Percentiles rank a stretch among this genome's conserved stretches.
Evolutionary conservation across 2,329 filamentous ascomycete species (phyloP).

Genomic region (Pestalotiopsis fici): DNA sequence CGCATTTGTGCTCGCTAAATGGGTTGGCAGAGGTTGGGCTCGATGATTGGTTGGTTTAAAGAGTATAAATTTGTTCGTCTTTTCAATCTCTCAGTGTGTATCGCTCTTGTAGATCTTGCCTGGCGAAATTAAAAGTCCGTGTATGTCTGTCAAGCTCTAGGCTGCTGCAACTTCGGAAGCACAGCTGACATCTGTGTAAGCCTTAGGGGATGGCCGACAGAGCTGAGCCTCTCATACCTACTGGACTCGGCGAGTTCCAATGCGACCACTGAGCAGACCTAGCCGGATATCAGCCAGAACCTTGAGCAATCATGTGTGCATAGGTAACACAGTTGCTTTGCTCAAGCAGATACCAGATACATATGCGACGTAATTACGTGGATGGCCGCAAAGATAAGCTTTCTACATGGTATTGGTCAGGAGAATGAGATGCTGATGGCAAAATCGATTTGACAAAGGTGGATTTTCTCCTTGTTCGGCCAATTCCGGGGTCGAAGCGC

Average conservation of each 20-base stretch:
- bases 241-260: not conserved
- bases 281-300: not conserved
- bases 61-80: not conserved
- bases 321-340: not conserved
- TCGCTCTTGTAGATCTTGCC: not conserved
- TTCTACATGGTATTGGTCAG: not conserved
- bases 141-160: no score
- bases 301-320: not conserved
- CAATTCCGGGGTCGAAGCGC: not conserved
- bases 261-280: not conserved
- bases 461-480: not conserved
- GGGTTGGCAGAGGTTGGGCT: not conserved
- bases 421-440: not conserved
- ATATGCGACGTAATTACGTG: not conserved
- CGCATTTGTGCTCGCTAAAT: not conserved
- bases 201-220: not conserved
- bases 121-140: not conserved
- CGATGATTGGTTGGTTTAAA: not conserved
- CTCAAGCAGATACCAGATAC: not conserved
- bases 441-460: not conserved
- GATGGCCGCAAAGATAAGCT: not conserved
- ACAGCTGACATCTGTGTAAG: not conserved
- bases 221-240: not conserved
- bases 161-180: not conserved
- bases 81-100: no score